These are phyloP conservation scores for Globisporangium iwayamae DNA, from an alignment of 352 stramenopile species.

Conservation along the genomic window DNA sequence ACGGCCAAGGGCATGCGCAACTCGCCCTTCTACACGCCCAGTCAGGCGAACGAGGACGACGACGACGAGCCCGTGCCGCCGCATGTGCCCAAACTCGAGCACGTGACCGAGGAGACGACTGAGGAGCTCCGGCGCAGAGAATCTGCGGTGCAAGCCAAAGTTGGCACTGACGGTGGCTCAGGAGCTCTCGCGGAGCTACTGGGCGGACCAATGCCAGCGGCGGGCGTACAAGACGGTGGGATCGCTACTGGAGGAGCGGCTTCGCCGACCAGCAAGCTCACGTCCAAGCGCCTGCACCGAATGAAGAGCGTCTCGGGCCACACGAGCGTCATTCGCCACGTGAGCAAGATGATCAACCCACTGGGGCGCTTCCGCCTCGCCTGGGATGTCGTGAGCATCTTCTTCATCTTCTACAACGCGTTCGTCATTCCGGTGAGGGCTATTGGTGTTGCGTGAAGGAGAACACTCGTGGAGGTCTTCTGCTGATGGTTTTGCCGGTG, in stretches of 20 bases:
- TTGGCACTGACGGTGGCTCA: no score
- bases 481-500: not conserved
- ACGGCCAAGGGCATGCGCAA: slow-evolving; percentile 19
- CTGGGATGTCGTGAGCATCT: slow-evolving; percentile 68
- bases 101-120: slow-evolving; percentile 11
- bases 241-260: not conserved
- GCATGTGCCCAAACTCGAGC: slow-evolving; percentile 7
- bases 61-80: slow-evolving; percentile 6
- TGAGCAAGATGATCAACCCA: slow-evolving; percentile 49
- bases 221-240: not conserved
- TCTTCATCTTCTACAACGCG: slow-evolving; percentile 76
- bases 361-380: slow-evolving; percentile 50
- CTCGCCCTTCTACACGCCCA: slow-evolving; percentile 15
- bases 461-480: not conserved
- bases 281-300: slow-evolving; percentile 22
- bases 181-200: not conserved
- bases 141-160: not conserved
- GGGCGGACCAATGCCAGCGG: no score
- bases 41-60: slow-evolving; percentile 24
- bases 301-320: slow-evolving; percentile 30
- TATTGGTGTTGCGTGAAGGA: not conserved
- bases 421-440: slow-evolving; percentile 50
- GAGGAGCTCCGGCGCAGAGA: slow-evolving; percentile 11
- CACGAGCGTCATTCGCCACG: slow-evolving; percentile 22
- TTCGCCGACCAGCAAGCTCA: slow-evolving; percentile 4